Percentiles rank a stretch among this genome's conserved stretches.
phyloP scores from a whole-genome alignment of 371 early-diverging fungal species.

The Rhizomucor pusillus region DNA sequence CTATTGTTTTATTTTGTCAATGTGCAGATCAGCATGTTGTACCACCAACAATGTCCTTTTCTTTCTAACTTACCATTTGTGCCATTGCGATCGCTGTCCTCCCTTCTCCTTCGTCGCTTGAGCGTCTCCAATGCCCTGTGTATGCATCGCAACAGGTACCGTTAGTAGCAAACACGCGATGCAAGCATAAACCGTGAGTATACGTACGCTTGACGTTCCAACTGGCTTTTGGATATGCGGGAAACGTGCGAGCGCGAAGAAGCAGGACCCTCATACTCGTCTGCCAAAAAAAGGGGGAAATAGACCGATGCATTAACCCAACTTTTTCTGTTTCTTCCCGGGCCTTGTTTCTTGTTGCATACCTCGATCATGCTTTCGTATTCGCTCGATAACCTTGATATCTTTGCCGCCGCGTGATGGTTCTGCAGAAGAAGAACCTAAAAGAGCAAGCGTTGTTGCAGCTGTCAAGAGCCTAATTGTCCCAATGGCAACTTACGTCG shows the following conservation, averaged over 20 bases:
- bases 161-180: not conserved
- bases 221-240: slow-evolving; percentile 20
- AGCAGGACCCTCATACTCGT: slow-evolving; percentile 3
- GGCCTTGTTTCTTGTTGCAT: too few species aligned
- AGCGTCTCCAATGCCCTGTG: slow-evolving; percentile 21
- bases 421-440: too few species aligned
- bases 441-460: too few species aligned
- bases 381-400: too few species aligned
- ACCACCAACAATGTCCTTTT: too few species aligned
- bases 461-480: too few species aligned
- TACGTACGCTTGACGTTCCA: slow-evolving; percentile 42
- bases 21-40: not conserved
- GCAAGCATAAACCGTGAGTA: not conserved
- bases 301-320: not conserved
- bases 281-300: not conserved
- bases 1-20: too few species aligned
- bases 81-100: slow-evolving; percentile 20
- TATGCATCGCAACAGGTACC: not conserved
- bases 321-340: too few species aligned
- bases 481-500: too few species aligned
- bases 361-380: too few species aligned
- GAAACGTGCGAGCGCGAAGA: not conserved
- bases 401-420: too few species aligned
- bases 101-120: slow-evolving; percentile 30
- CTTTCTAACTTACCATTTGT: slow-evolving; percentile 8